Evolutionary conservation across 1,139 yeast species (phyloP).

Genomic region (Nakaseomyces delphensis): DNA sequence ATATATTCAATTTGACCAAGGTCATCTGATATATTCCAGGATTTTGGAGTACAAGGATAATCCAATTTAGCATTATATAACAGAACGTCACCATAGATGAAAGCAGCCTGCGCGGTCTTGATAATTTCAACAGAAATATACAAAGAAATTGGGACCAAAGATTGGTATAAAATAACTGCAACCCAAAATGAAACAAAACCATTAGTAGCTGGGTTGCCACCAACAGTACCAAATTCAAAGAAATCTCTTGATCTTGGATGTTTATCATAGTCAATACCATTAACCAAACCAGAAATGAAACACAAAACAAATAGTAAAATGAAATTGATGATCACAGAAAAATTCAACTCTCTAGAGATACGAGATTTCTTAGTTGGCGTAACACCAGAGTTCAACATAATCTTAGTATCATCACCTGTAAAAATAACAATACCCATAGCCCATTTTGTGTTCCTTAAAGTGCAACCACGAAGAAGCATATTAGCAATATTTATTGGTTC

Average conservation of each 20-base stretch:
- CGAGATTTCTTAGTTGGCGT: slow-evolving; percentile 86
- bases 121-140: slow-evolving; percentile 92
- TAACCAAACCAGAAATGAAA: slow-evolving; percentile 71
- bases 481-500: slow-evolving; percentile 80
- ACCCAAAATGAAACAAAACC: slow-evolving; percentile 86
- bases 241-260: slow-evolving; percentile 48
- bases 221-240: slow-evolving; percentile 65
- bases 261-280: slow-evolving; percentile 63
- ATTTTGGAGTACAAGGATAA: slow-evolving; percentile 91
- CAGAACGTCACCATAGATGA: slow-evolving; percentile 78
- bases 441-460: slow-evolving; percentile 91
- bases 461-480: slow-evolving; percentile 77
- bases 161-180: slow-evolving; percentile 77
- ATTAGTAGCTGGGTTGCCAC: slow-evolving; percentile 53
- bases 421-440: slow-evolving; percentile 80
- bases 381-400: slow-evolving; percentile 85
- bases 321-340: slow-evolving; percentile 75
- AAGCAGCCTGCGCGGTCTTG: slow-evolving; percentile 88
- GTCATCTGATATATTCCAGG: slow-evolving; percentile 97
- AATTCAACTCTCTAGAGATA: slow-evolving; percentile 74
- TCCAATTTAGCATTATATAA: slow-evolving; percentile 82
- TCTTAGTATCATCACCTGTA: slow-evolving; percentile 87
- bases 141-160: slow-evolving; percentile 88
- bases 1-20: slow-evolving; percentile 93
- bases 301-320: slow-evolving; percentile 65